Evolutionary conservation across 2,329 filamentous ascomycete species (phyloP), one percentile per base, ranked within the genome.

Genomic region (Stagonosporopsis chrysanthemi): DNA sequence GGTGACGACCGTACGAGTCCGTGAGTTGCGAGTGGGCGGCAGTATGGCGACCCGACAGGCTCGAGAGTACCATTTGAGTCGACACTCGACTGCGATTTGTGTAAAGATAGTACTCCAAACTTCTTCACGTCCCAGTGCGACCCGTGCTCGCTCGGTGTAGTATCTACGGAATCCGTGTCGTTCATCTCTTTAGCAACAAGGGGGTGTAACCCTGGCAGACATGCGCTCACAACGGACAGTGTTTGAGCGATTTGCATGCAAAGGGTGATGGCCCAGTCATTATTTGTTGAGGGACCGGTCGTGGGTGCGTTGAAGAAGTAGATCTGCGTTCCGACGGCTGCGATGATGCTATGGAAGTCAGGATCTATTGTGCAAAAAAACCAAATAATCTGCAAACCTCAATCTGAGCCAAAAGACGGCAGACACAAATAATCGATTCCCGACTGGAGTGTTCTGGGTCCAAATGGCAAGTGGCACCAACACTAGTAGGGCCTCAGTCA

Each of bases 171-270:
- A 15, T 53, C 33, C 1, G 36, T 35, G n/a, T 40, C 24, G 45
- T n/a, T n/a, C 35, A 48, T 40, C n/a, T 63, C 55, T 9, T 58
- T 60, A 17, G 63, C 38, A 3, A 52, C 24, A 4, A 56, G 54
- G 1, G 54, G 54, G 6, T 66, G 12, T 23, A 72, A 54, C 17
- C 58, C 65, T 14, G 68, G 69, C 3, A 72, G 52, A 35, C 67
- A 71, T 22, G 71, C 69, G 29, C 65, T 70, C 36, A 72, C 68
- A 53, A 73, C 47, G 36, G 68, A 67, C 11, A 73, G 64, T 6
- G 70, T 68, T 38, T 73, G 71, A 22, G 69, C 66, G 17, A 71
- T 60, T 35, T 72, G 69, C 29, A 67, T 48, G 52, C 65, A 69
- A 1, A 73, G 60, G 3, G 60, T 60, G 0, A 53, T 56, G 4